Evolutionary conservation across 2,329 filamentous ascomycete species (phyloP).

Genomic region (Sclerotinia spermophila): DNA sequence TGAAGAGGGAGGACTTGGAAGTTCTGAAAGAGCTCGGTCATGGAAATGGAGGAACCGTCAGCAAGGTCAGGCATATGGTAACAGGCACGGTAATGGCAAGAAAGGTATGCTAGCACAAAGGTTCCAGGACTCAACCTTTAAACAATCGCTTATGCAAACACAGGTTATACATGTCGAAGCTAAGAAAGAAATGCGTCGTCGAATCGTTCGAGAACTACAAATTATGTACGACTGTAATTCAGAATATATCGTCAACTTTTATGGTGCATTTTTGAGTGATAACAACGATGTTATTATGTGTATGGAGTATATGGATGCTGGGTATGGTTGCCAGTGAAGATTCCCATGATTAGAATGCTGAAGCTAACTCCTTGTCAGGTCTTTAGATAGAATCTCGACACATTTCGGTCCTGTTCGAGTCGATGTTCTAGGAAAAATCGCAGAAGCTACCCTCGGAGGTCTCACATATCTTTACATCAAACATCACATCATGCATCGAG

Average conservation of each 20-base stretch:
- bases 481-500: conserved; percentile 97
- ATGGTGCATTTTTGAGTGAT: conserved; percentile 94
- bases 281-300: conserved; percentile 98
- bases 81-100: conserved; percentile 96
- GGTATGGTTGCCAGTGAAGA: conserved; percentile 58
- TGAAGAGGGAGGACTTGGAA: conserved; percentile 87
- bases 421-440: conserved; percentile 95
- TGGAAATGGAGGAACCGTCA: conserved; percentile 96
- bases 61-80: conserved; percentile 92
- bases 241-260: conserved; percentile 95
- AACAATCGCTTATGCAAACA: conserved; percentile 8
- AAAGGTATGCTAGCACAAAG: conserved; percentile 61
- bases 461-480: conserved; percentile 92
- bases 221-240: conserved; percentile 99
- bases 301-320: conserved; percentile 99
- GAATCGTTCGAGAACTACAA: conserved; percentile 93
- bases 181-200: conserved; percentile 93
- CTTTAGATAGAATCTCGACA: conserved; percentile 88
- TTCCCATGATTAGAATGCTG: neutral
- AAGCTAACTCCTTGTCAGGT: conserved; percentile 51
- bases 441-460: conserved; percentile 89
- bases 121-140: neutral
- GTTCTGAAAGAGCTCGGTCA: conserved; percentile 92
- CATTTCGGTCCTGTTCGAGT: conserved; percentile 94
- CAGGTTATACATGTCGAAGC: conserved; percentile 98